phyloP scores from a whole-genome alignment of 1,139 yeast species.

The Geotrichum bryndzae region DNA sequence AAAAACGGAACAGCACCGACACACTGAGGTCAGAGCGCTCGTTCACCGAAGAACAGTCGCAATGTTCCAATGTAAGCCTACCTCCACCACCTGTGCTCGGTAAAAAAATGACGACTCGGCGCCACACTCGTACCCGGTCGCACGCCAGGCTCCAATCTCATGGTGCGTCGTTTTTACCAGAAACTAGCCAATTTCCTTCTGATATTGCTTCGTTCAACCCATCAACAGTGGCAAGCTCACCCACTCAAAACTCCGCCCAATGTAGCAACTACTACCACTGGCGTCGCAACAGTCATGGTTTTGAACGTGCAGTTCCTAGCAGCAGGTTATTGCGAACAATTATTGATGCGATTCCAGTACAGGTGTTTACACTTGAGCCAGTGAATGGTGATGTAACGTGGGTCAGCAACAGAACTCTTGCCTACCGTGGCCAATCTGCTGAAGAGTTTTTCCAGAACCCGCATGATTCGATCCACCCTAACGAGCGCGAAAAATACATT shows the following conservation, averaged over 20 bases:
- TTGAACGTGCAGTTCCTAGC: constrained; percentile 22
- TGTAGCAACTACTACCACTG: constrained; percentile 15
- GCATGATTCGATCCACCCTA: constrained; percentile 30
- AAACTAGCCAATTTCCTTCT: constrained; percentile 18
- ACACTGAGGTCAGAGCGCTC: constrained; percentile 1
- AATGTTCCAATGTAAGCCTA: neutral
- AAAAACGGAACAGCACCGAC: constrained; percentile 10
- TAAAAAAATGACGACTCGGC: neutral
- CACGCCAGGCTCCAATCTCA: constrained; percentile 20
- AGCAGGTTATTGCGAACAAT: constrained; percentile 31
- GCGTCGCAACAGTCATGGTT: constrained; percentile 15
- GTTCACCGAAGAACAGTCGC: neutral
- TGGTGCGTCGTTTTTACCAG: constrained; percentile 23
- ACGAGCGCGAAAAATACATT: constrained; percentile 27
- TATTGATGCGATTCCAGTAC: constrained; percentile 36
- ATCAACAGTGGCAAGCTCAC: neutral
- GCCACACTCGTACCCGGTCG: constrained; percentile 6
- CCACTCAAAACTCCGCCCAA: neutral
- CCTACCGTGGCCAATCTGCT: constrained; percentile 33
- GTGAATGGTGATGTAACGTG: constrained; percentile 32
- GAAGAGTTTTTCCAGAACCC: constrained; percentile 30
- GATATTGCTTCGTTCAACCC: neutral
- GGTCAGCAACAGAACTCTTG: constrained; percentile 35
- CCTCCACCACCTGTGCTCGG: neutral
- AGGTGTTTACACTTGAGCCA: constrained; percentile 34